A percentile compares a stretch with the other conserved stretches of the same genome.
phyloP scores from a whole-genome alignment of 2,329 filamentous ascomycete species.

The Myotisia sp. region DNA sequence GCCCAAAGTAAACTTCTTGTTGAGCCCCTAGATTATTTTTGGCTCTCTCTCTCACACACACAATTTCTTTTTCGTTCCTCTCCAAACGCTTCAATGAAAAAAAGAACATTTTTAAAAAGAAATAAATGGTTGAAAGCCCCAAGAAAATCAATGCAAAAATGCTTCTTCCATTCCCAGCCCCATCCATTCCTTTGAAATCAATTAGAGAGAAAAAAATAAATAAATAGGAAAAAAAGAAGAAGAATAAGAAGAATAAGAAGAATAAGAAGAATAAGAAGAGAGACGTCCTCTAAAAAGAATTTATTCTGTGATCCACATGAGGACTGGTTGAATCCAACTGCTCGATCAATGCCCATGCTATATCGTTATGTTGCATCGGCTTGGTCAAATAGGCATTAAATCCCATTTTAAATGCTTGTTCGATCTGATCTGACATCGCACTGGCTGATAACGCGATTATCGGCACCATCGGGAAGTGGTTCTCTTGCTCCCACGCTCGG shows the following conservation, averaged over 20 bases:
- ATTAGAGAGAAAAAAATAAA: slow-evolving; percentile 3
- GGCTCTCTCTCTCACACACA: too few species aligned
- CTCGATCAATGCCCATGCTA: slow-evolving; percentile 37
- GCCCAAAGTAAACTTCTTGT: too few species aligned
- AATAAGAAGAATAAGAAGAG: neutral
- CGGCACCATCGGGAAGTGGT: slow-evolving; percentile 33
- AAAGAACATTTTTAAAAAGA: too few species aligned
- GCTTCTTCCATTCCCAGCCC: too few species aligned
- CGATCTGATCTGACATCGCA: slow-evolving; percentile 37
- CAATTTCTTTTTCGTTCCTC: too few species aligned
- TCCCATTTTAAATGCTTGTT: slow-evolving; percentile 32
- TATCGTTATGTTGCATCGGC: slow-evolving; percentile 36
- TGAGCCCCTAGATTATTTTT: too few species aligned
- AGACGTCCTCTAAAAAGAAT: neutral
- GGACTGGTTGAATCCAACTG: slow-evolving; percentile 31
- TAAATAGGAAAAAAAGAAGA: slow-evolving; percentile 4
- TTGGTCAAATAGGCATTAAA: slow-evolving; percentile 39
- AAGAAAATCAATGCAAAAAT: too few species aligned
- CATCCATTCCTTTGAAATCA: too few species aligned
- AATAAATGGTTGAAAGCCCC: too few species aligned
- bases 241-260: slow-evolving; percentile 2
- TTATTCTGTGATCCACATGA: slow-evolving; percentile 25
- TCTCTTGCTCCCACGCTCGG: slow-evolving; percentile 32
- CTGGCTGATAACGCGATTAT: slow-evolving; percentile 38
- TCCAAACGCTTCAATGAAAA: too few species aligned